Base-by-base conservation (phyloP, 768 basidiomycete genomes). In the Coprinellus micaceus region DNA sequence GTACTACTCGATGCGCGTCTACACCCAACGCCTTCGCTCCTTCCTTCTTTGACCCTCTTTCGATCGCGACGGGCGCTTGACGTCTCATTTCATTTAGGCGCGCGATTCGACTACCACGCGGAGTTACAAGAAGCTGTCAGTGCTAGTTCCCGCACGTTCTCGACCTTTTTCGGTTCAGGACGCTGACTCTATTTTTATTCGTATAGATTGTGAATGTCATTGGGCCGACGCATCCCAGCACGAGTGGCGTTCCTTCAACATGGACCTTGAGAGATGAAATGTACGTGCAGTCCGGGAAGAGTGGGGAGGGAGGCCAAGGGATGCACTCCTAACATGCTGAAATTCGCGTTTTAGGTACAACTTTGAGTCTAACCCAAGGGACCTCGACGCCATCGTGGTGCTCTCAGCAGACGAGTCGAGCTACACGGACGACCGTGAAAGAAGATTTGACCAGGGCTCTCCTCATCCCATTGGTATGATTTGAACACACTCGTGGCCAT, bases 391-490 rank as follows among this genome's bases (percentile, higher is more conserved):
- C 1, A 69, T 71, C 10, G 78, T 92, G 2, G 59, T 91, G 4
- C 73, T 92, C 9, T 73, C 79, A 4, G 89, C 85, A 0, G 77
- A 91, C 61, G 86, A 88, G 61, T 77, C 78, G 5, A 86, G 78
- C 44, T 88, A 88, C 63, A 66, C 67, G 83, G 82, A 81, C 64
- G 67, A 68, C 24, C 80, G 77, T 17, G 66, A 67, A 2, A 78
- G 82, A 40, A 76, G 74, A 28, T 87, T 79, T 63, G 68, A 85
- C 60, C 83, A 89, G 63, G 91, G 91, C 12, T 73, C 66, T 28
- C 90, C 91, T 4, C 91, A 91, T 71, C 92, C 92, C 2, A 81
- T 84, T 61, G 88, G 89, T 85, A 67, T 61, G 75, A 61, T 15
- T 22, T 22, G 21, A 33, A 30, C 21, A 29, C 21, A 40, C 22